Evolutionary conservation across 73 alveolate species (phyloP).

Genomic region (Paraurostyla sp.): DNA sequence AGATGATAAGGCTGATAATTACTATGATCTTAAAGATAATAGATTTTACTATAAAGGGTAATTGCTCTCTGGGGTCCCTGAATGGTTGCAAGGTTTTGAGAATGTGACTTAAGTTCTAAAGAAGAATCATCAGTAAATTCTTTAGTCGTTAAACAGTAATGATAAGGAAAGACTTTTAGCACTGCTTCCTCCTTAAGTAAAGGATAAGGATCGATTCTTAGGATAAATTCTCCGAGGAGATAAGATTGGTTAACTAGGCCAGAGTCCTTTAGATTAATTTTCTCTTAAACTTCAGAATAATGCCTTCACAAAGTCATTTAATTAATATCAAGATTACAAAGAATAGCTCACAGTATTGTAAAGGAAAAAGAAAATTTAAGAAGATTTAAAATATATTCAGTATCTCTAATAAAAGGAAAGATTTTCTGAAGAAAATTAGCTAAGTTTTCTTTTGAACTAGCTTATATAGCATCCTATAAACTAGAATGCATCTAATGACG

Average conservation of each 20-base stretch:
- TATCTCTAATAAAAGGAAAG: background rate
- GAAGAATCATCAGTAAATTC: background rate
- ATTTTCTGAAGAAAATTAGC: constrained; percentile 41
- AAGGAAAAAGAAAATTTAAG: background rate
- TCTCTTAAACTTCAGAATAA: background rate
- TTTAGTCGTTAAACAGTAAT: background rate
- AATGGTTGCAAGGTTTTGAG: background rate
- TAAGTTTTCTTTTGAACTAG: background rate
- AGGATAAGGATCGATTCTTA: constrained; percentile 5
- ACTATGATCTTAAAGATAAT: background rate
- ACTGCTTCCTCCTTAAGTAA: constrained; percentile 17
- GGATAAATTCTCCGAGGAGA: constrained; percentile 27
- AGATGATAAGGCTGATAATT: background rate
- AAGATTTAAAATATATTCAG: constrained; percentile 1
- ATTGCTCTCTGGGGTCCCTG: background rate
- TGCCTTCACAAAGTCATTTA: constrained; percentile 4
- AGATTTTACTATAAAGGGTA: constrained; percentile 14
- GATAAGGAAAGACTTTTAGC: constrained; percentile 21
- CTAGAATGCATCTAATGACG: background rate
- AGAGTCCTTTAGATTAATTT: constrained; percentile 44
- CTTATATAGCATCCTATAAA: background rate
- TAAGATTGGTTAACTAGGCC: constrained; percentile 18
- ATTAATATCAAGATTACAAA: background rate
- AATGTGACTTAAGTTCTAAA: background rate
- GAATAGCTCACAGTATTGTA: background rate